Conservation (phyloP, 2,329 filamentous ascomycete genomes). For the Ustilaginoidea virens region DNA sequence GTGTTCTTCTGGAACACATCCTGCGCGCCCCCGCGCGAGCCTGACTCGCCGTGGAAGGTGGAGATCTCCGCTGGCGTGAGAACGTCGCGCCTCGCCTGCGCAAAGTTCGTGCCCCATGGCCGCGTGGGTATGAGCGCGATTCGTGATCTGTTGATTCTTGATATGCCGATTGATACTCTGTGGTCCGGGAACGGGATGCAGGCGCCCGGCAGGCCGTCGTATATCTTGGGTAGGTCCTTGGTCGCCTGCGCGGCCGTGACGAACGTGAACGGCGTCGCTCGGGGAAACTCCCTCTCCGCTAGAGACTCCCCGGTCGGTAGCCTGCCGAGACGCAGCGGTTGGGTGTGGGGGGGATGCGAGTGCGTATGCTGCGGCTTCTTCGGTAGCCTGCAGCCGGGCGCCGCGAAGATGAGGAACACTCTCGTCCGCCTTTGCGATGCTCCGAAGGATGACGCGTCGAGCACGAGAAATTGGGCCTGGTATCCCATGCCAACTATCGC, state of each 20-base stretch:
- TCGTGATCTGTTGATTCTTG: constrained; percentile 23
- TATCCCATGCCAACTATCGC: constrained; percentile 64
- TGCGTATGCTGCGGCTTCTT: constrained; percentile 44
- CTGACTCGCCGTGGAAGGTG: too few relatives aligned
- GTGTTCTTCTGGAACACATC: constrained; percentile 13
- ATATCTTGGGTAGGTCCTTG: constrained; percentile 44
- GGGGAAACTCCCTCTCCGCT: constrained; percentile 26
- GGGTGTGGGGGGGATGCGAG: constrained; percentile 30
- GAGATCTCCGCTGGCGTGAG: constrained; percentile 24
- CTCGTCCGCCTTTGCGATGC: constrained; percentile 50
- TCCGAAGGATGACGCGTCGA: constrained; percentile 56
- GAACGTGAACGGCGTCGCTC: constrained; percentile 43
- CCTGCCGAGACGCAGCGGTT: constrained; percentile 31
- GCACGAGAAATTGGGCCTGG: constrained; percentile 50
- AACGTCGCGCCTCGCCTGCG: constrained; percentile 25
- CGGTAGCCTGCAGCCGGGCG: constrained; percentile 45
- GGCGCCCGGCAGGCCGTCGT: constrained; percentile 42
- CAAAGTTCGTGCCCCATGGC: constrained; percentile 39
- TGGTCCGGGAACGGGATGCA: constrained; percentile 58
- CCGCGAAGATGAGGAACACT: constrained; percentile 57
- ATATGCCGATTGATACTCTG: constrained; percentile 28
- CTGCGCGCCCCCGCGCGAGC: too few relatives aligned
- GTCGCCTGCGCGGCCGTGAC: constrained; percentile 38
- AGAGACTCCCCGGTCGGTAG: constrained; percentile 45
- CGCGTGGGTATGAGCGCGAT: constrained; percentile 43